Evolutionary conservation across 2,329 filamentous ascomycete genomes (phyloP).

Genomic region (Pseudofabraea citricarpa): DNA sequence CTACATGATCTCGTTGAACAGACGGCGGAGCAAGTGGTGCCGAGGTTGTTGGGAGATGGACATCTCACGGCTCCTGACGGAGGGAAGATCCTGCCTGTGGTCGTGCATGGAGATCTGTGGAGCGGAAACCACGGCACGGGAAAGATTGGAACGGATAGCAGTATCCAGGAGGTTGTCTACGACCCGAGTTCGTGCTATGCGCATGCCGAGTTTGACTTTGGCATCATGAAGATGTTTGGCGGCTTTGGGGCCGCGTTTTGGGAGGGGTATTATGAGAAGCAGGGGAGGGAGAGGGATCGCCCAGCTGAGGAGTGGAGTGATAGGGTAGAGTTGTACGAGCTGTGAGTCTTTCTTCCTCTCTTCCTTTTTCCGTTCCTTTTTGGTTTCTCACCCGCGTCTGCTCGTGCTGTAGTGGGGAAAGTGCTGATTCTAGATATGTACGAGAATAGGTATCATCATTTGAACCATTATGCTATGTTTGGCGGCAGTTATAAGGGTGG

Average conservation of each 20-base stretch:
- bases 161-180: conserved; percentile 70
- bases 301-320: conserved; percentile 83
- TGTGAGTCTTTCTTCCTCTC: conserved; percentile 49
- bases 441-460: conserved; percentile 68
- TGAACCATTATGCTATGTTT: conserved; percentile 74
- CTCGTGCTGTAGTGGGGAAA: neutral
- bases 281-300: conserved; percentile 71
- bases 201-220: conserved; percentile 85
- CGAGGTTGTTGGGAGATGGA: conserved; percentile 65
- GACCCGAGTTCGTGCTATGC: conserved; percentile 80
- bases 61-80: conserved; percentile 44
- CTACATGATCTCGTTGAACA: conserved; percentile 60
- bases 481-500: conserved; percentile 72
- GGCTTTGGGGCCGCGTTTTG: conserved; percentile 72
- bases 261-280: conserved; percentile 72
- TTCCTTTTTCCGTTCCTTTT: neutral
- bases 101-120: conserved; percentile 93
- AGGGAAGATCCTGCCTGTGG: conserved; percentile 64
- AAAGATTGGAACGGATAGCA: conserved; percentile 43
- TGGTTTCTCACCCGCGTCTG: too few species aligned
- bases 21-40: conserved; percentile 63
- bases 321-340: conserved; percentile 72
- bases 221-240: conserved; percentile 96
- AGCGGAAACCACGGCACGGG: conserved; percentile 74
- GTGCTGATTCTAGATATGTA: conserved; percentile 4